Evolutionary conservation across 176 grass and related monocot genomes (phyloP).

Genomic region (Oryza officinalis): DNA sequence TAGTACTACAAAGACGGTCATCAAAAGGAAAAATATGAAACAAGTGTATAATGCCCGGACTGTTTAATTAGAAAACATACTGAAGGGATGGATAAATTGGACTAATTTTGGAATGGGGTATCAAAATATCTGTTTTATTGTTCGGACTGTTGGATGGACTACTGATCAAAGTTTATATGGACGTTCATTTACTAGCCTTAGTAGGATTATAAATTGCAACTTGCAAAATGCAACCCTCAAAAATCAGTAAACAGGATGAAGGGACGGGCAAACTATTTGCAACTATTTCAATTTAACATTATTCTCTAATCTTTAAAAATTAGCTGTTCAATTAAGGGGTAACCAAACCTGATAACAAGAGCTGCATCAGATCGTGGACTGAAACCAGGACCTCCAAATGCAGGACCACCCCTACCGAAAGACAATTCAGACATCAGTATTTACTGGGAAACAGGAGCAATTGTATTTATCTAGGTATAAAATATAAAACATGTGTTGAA

Average conservation of each 20-base stretch:
- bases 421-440: constrained; percentile 25
- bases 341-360: constrained; percentile 91
- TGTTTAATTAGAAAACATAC: background rate
- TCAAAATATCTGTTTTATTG: too few species aligned
- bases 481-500: constrained; percentile 4
- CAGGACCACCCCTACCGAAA: constrained; percentile 81
- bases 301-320: constrained; percentile 10
- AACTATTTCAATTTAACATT: background rate
- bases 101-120: too few species aligned
- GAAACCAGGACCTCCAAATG: constrained; percentile 95
- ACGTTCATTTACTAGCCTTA: background rate
- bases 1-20: background rate
- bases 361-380: constrained; percentile 95
- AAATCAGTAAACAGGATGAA: background rate
- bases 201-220: background rate
- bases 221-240: constrained; percentile 4
- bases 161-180: background rate
- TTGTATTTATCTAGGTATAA: background rate
- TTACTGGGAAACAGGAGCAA: background rate
- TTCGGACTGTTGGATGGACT: too few species aligned
- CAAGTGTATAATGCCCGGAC: background rate
- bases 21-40: constrained; percentile 23
- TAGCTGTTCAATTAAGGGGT: constrained; percentile 12
- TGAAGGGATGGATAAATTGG: too few species aligned
- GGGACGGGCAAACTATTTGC: background rate